phyloP scores from a whole-genome alignment of 345 rosid genomes.

The Lenwebbia sp. region DNA sequence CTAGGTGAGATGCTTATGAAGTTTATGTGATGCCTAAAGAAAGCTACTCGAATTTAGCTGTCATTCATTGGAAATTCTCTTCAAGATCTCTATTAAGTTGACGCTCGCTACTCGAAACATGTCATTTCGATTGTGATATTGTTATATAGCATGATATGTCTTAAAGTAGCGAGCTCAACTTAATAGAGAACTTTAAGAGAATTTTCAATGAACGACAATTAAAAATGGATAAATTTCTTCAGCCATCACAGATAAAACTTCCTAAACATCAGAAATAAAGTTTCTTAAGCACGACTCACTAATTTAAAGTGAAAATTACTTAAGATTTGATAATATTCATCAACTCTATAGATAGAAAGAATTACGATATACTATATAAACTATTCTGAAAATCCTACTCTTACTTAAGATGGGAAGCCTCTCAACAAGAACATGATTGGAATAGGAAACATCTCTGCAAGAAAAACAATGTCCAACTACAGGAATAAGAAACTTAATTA shows the following conservation, averaged over 20 bases:
- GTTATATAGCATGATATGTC: neutral
- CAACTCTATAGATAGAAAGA: too few species aligned
- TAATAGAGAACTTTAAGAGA: neutral
- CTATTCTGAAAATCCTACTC: too few species aligned
- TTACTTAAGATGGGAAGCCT: neutral
- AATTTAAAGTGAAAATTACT: too few species aligned
- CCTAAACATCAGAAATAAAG: neutral
- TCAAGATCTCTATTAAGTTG: neutral
- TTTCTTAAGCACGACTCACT: neutral
- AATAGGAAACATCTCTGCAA: neutral
- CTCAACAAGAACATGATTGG: neutral
- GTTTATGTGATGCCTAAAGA: neutral
- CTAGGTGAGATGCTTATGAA: neutral
- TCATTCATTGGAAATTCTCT: neutral
- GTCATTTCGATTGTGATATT: neutral
- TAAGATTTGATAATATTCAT: too few species aligned
- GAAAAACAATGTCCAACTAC: neutral
- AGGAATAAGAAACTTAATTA: neutral
- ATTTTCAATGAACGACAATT: too few species aligned
- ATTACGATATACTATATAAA: too few species aligned
- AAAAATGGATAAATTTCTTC: neutral
- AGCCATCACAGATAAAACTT: neutral
- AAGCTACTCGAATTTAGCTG: neutral
- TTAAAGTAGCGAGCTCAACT: neutral
- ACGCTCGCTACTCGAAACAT: neutral